Percentiles rank a stretch among this genome's conserved stretches.
These are phyloP conservation scores for Pleurotus pulmonarius DNA, from an alignment of 768 basidiomycete genomes.

Conservation along the genomic window DNA sequence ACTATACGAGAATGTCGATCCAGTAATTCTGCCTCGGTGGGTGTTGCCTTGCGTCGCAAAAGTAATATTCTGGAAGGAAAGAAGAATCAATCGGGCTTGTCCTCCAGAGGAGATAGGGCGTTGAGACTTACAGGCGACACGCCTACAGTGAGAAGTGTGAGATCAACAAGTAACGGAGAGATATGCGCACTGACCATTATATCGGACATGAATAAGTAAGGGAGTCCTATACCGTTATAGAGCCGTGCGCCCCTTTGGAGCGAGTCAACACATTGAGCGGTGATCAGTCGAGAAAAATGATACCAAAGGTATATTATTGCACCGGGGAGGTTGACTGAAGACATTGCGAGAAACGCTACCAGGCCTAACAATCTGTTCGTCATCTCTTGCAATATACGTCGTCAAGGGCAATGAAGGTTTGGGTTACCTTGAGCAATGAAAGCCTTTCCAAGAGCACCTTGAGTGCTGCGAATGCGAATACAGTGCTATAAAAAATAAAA, in stretches of 20 bases:
- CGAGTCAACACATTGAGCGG: not conserved
- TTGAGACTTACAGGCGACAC: constrained; percentile 19
- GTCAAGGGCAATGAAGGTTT: not conserved
- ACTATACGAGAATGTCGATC: constrained; percentile 17
- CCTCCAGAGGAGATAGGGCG: not conserved
- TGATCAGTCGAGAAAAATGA: not conserved
- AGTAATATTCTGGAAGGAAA: constrained; percentile 14
- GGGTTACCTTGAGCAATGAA: constrained; percentile 19
- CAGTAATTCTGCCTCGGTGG: constrained; percentile 13
- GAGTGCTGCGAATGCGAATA: constrained; percentile 18
- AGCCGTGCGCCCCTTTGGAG: constrained; percentile 9
- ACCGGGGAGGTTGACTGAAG: constrained; percentile 13
- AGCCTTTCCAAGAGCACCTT: constrained; percentile 17
- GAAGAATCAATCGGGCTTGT: not conserved
- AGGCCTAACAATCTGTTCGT: constrained; percentile 9
- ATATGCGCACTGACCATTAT: constrained; percentile 14
- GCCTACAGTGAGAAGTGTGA: constrained; percentile 12
- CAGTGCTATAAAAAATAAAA: constrained; percentile 15
- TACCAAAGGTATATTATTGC: constrained; percentile 15
- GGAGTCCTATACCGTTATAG: constrained; percentile 15
- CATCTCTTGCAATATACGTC: not conserved
- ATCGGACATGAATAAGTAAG: constrained; percentile 17
- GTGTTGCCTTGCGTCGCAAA: constrained; percentile 15
- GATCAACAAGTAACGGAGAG: not conserved
- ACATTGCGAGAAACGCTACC: constrained; percentile 17